These are phyloP conservation scores for Sugiyamaella xylanicola DNA, from an alignment of 1,139 yeast genomes.

Conservation along the genomic window DNA sequence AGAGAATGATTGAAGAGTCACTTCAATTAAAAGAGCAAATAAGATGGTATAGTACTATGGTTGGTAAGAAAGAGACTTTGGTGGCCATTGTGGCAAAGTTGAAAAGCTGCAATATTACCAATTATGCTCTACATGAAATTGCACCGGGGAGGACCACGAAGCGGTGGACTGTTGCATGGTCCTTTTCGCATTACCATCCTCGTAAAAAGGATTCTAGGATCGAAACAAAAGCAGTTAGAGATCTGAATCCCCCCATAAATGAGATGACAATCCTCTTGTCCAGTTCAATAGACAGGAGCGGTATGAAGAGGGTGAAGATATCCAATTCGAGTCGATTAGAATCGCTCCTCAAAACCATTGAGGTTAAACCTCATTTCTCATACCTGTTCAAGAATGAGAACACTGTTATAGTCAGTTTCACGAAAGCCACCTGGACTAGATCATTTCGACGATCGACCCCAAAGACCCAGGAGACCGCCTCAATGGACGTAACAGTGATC, in stretches of 20 bases:
- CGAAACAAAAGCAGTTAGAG: constrained; percentile 13
- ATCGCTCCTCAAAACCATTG: neutral
- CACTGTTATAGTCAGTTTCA: neutral
- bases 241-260: constrained; percentile 23
- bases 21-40: constrained; percentile 20
- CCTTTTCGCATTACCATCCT: constrained; percentile 31
- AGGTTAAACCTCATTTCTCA: neutral
- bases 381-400: neutral
- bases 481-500: constrained; percentile 6
- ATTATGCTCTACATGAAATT: constrained; percentile 40
- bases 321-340: no score
- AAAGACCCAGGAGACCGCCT: constrained; percentile 11
- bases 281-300: neutral
- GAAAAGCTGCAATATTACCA: constrained; percentile 23
- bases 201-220: constrained; percentile 19
- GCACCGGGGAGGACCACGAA: constrained; percentile 38
- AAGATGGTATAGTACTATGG: constrained; percentile 46
- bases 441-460: constrained; percentile 12
- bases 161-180: constrained; percentile 51
- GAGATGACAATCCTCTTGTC: constrained; percentile 4
- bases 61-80: constrained; percentile 44
- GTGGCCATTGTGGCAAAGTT: constrained; percentile 32
- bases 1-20: constrained; percentile 42
- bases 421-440: constrained; percentile 9
- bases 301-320: no score